Evolutionary conservation across 345 rosid species (phyloP).

Genomic region (Corchorus olitorius): DNA sequence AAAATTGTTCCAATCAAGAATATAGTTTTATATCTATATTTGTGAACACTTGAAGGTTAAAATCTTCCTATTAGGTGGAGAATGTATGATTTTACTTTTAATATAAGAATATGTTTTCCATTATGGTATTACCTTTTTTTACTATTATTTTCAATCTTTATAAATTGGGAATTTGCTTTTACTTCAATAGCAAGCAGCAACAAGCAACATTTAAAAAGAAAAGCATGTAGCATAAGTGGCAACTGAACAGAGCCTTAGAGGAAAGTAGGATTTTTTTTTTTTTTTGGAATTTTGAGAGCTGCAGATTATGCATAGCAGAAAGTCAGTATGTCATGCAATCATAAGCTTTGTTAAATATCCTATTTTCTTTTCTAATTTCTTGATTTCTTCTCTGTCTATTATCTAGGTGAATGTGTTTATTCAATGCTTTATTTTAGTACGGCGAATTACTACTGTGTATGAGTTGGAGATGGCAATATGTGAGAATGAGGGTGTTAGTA

Average conservation of each 20-base stretch:
- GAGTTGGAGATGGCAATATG: conserved; percentile 81
- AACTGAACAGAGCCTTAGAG: background rate
- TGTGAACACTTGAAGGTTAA: background rate
- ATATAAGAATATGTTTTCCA: background rate
- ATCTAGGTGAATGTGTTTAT: conserved; percentile 83
- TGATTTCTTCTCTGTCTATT: background rate
- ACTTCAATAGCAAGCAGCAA: no score
- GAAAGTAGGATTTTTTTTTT: background rate
- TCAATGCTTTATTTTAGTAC: conserved; percentile 75
- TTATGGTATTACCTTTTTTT: background rate
- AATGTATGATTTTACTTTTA: background rate
- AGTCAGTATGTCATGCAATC: background rate
- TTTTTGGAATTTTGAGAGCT: background rate
- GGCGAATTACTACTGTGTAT: conserved; percentile 65
- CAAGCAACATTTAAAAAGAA: background rate
- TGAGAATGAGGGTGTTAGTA: conserved; percentile 61
- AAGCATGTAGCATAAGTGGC: background rate
- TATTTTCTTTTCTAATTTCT: background rate
- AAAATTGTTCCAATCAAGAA: no score
- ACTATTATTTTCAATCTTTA: background rate
- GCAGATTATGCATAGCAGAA: background rate
- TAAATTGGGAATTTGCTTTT: no score
- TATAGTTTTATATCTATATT: background rate
- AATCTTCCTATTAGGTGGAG: background rate
- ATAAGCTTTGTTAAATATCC: background rate